These are phyloP conservation scores for Wallacemonas sp. DNA, from an alignment of 208 protist genomes.

Conservation along the genomic window DNA sequence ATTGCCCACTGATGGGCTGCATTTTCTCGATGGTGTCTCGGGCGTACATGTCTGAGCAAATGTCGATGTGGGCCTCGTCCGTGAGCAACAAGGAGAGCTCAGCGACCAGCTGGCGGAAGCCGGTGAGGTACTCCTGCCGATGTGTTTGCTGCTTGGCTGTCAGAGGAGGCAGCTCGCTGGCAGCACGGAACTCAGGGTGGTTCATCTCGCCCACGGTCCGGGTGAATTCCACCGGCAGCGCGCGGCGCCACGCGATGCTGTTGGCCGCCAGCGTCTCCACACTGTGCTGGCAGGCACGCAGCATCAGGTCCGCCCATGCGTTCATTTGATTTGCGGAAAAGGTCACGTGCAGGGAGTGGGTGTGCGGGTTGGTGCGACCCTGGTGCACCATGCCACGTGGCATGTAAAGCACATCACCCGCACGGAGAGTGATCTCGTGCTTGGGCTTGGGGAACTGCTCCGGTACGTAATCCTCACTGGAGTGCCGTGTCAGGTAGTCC, in stretches of 20 bases:
- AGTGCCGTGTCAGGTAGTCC: constrained; percentile 69
- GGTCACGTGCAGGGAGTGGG: constrained; percentile 91
- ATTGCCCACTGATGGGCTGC: constrained; percentile 36
- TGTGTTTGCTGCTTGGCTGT: constrained; percentile 18
- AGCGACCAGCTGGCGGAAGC: constrained; percentile 34
- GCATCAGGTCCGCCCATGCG: constrained; percentile 61
- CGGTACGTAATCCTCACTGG: constrained; percentile 78
- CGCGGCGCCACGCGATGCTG: constrained; percentile 39
- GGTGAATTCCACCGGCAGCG: constrained; percentile 35
- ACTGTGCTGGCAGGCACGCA: constrained; percentile 30
- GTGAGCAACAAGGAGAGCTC: constrained; percentile 48
- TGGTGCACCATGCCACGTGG: constrained; percentile 94
- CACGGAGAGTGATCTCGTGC: constrained; percentile 58
- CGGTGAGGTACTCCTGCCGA: constrained; percentile 18
- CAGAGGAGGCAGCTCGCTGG: constrained; percentile 28
- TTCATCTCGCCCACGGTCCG: constrained; percentile 41
- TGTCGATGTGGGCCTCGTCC: constrained; percentile 50
- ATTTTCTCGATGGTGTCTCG: constrained; percentile 45
- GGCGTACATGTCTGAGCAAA: constrained; percentile 51
- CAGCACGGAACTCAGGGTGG: constrained; percentile 33
- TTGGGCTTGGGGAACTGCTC: constrained; percentile 77
- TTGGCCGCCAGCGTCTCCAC: constrained; percentile 65
- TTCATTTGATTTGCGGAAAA: constrained; percentile 92
- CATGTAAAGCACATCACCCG: constrained; percentile 95
- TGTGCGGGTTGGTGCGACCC: constrained; percentile 44